A percentile compares a stretch with the other conserved stretches of the same genome.
Conservation (phyloP, 2,329 filamentous ascomycete species). For the Colletotrichum cereale region DNA sequence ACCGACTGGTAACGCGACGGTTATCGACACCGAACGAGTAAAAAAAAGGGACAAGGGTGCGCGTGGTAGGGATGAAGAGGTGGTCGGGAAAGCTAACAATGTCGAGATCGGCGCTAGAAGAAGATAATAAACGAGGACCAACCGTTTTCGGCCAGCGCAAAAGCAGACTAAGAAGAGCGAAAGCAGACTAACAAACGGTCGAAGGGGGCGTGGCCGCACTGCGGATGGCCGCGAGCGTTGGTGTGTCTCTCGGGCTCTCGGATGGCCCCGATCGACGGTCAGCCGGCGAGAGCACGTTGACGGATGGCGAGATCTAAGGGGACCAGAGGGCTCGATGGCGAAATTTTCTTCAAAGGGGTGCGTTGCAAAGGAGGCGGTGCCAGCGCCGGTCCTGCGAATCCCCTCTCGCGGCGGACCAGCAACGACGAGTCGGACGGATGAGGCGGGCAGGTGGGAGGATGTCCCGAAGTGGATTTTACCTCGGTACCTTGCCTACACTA, state of each 20-base stretch:
- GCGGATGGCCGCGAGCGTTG: background rate
- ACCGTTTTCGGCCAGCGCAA: background rate
- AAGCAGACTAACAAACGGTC: slow-evolving; percentile 10
- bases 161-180: slow-evolving; percentile 4
- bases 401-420: background rate
- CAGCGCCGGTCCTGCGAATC: too few relatives aligned
- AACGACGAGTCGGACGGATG: background rate
- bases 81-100: background rate
- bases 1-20: background rate
- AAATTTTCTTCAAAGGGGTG: slow-evolving; percentile 2
- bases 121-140: background rate
- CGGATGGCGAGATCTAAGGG: slow-evolving; percentile 33
- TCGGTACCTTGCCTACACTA: background rate
- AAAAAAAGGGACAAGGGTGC: background rate
- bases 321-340: slow-evolving; percentile 20
- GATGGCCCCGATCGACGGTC: slow-evolving; percentile 7
- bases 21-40: background rate
- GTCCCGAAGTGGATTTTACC: slow-evolving; percentile 22
- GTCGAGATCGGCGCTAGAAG: slow-evolving; percentile 14
- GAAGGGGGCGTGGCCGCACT: background rate
- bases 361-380: slow-evolving; percentile 27
- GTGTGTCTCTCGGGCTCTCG: slow-evolving; percentile 16
- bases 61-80: background rate
- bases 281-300: slow-evolving; percentile 33
- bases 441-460: slow-evolving; percentile 31